Percentiles rank a stretch among this genome's conserved stretches.
Evolutionary conservation across 2,329 filamentous ascomycete genomes (phyloP).

Genomic region (Thielaviopsis ethacetica): DNA sequence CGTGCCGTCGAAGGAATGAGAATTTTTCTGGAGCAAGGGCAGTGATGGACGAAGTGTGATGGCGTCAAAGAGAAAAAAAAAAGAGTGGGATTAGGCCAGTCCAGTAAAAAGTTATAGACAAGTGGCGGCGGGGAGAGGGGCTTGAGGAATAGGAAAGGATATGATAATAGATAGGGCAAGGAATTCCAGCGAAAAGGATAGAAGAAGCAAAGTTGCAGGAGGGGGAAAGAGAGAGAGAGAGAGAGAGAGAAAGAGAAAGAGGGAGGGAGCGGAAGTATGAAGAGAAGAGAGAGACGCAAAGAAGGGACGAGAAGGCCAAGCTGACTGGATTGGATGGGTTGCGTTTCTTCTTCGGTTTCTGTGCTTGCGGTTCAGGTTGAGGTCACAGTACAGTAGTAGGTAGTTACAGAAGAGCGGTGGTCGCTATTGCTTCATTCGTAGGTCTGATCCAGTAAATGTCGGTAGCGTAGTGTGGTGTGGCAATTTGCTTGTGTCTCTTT

Average conservation of each 20-base stretch:
- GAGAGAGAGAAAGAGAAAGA: not conserved
- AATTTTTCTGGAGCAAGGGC: slow-evolving; percentile 12
- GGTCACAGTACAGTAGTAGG: no score
- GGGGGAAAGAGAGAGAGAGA: not conserved
- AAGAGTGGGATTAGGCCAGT: slow-evolving; percentile 6
- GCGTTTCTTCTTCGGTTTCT: not conserved
- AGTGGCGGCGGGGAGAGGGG: slow-evolving; percentile 1
- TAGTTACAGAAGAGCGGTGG: not conserved
- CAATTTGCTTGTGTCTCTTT: not conserved
- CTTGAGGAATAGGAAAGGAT: not conserved
- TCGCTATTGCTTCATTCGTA: not conserved
- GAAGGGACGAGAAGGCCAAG: not conserved
- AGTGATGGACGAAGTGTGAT: slow-evolving; percentile 3
- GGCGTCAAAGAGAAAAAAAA: slow-evolving; percentile 4
- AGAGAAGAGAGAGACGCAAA: not conserved
- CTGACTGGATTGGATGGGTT: not conserved
- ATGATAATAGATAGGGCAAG: not conserved
- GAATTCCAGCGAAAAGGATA: slow-evolving; percentile 4
- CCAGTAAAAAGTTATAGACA: not conserved
- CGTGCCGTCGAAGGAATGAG: slow-evolving; percentile 12
- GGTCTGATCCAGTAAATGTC: not conserved
- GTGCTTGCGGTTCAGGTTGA: not conserved
- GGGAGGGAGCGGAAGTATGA: not conserved
- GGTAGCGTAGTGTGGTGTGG: not conserved
- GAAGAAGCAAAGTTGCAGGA: not conserved